Evolutionary conservation across 768 basidiomycete species (phyloP), one percentile per base, ranked within the genome.

Genomic region (Kwoniella sp.): DNA sequence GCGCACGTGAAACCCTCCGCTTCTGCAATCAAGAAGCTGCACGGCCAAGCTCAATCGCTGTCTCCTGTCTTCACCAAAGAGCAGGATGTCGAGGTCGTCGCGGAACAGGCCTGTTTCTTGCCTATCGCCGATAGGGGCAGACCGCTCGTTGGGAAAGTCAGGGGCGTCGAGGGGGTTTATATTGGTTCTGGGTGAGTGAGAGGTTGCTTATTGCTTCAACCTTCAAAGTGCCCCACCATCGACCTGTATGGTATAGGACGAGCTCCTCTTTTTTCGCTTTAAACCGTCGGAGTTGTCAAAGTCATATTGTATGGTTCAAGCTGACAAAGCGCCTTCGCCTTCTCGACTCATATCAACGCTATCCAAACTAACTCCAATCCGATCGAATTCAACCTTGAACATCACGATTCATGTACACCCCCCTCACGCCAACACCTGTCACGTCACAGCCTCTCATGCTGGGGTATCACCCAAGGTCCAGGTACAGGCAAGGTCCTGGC

Each of bases 181-280:
- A 83, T 93, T 29, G 90, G 87, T 0, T 86, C 87, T 7, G 92
- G 92, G 23, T 90, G 91, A 77, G 89, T 88, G 0, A 90, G 88
- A 72, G 2, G 20, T 37, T 54, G 17, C n/a, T n/a, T n/a, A n/a
- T n/a, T n/a, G n/a, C n/a, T n/a, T n/a, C n/a, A 17, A 8, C 41
- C 15, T 47, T 52, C 41, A 37, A 13, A 7, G 34, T 37, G 34
- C 34, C 11, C 11, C 25, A 4, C 5, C 4, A 22, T 54, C n/a
- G n/a, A 52, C 50, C 28, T 54, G 26, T 29, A 25, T 23, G 7
- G 11, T 54, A 5, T 5, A 37, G 34, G 34, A n/a, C n/a, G 34
- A 37, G 5, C 13, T 37, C 13, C 13, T 5, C 34, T 13, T 37
- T 37, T 13, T 13, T 37, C 34, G 13, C 34, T 34, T 13, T 34